These are phyloP conservation scores for Vigna hirtella DNA, from an alignment of 306 rosid genomes.

Conservation along the genomic window DNA sequence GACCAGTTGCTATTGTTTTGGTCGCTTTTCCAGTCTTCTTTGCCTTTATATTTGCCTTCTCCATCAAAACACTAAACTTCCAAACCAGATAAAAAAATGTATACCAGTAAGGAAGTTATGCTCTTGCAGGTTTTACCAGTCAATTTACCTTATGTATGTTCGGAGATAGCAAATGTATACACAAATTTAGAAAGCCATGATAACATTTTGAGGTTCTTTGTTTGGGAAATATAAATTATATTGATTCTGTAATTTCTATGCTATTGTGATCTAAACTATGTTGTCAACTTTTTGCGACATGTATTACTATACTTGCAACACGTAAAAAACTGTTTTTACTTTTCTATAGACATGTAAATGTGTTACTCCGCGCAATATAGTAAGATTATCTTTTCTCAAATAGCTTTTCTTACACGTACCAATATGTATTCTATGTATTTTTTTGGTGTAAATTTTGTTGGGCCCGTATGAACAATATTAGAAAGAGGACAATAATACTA, in stretches of 20 bases:
- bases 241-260: background rate
- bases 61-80: conserved; percentile 82
- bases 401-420: background rate
- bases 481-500: background rate
- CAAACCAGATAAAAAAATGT: conserved; percentile 63
- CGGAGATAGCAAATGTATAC: background rate
- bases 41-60: conserved; percentile 77
- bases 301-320: background rate
- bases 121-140: background rate
- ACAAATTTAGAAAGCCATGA: background rate
- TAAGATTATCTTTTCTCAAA: background rate
- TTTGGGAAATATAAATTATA: conserved; percentile 7
- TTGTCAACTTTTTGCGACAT: background rate
- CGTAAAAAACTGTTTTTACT: background rate
- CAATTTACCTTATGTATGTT: conserved; percentile 6
- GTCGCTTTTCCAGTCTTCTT: conserved; percentile 75
- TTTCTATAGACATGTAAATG: background rate
- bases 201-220: conserved; percentile 1
- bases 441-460: background rate
- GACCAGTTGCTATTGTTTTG: conserved; percentile 82
- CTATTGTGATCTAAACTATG: background rate
- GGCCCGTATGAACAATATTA: background rate
- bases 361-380: background rate
- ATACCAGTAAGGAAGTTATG: background rate
- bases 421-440: background rate